A percentile compares a stretch with the other conserved stretches of the same genome.
Evolutionary conservation across 2,329 filamentous ascomycete species (phyloP).

Genomic region (Penicillium fuscoglaucum): DNA sequence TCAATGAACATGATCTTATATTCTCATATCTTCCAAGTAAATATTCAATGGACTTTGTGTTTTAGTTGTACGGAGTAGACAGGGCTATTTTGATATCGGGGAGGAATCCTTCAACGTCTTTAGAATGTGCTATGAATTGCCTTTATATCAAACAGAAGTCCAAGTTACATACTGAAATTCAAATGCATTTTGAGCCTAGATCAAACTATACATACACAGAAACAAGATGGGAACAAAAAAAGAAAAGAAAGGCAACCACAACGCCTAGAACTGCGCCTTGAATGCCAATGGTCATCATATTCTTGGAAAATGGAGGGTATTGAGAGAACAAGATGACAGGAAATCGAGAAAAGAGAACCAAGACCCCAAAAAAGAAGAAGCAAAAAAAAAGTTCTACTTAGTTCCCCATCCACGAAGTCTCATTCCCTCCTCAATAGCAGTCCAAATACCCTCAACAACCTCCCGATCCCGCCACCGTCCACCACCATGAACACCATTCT

Average conservation of each 20-base stretch:
- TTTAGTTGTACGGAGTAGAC: not conserved
- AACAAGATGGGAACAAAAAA: not conserved
- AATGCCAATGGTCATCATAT: conserved; percentile 10
- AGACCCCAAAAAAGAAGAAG: not conserved
- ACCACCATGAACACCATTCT: conserved; percentile 39
- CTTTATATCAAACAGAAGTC: not conserved
- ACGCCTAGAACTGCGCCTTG: conserved; percentile 16
- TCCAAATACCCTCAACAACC: conserved; percentile 91
- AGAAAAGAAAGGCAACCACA: conserved; percentile 1
- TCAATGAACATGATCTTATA: conserved; percentile 23
- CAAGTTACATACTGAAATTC: not conserved
- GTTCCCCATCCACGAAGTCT: conserved; percentile 71
- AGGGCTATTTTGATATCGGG: not conserved
- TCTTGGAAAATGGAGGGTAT: conserved; percentile 5
- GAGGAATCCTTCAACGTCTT: not conserved
- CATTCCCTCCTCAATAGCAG: conserved; percentile 85
- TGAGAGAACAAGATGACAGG: conserved; percentile 9
- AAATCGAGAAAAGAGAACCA: not conserved
- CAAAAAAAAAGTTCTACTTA: conserved; percentile 22
- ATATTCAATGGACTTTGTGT: not conserved
- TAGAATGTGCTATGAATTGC: no score
- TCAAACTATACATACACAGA: conserved; percentile 5
- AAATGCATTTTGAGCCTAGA: not conserved
- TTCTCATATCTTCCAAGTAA: not conserved
- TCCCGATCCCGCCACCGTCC: conserved; percentile 81